Base-by-base conservation (phyloP, 768 basidiomycete species). In the Asterophora parasitica region DNA sequence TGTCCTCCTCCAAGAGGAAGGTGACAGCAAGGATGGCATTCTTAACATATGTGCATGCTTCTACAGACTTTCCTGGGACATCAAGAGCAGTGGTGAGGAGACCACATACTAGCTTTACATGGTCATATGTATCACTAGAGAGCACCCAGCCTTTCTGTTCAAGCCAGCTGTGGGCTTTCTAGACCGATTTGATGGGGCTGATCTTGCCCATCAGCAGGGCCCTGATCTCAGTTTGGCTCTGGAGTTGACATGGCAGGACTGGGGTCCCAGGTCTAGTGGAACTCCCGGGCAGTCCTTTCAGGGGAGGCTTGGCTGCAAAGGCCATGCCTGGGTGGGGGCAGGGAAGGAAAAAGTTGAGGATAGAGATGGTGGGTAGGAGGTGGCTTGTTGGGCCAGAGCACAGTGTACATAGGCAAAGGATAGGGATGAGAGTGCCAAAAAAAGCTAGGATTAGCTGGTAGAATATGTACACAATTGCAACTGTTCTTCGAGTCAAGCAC, bases 91-190 rank as follows among this genome's bases (percentile, higher is more conserved):
- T 33, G 10, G 43, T 44, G 12, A 44, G 4, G 4, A 44, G 43
- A 2, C 33, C n/a, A 19, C 20, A 23, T 12, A 35, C 43, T 3
- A 44, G 32, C 43, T 44, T 44, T 8, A 5, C 19, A 19, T 16
- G 32, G 43, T 44, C 43, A 30, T 44, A 44, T 10, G 33, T 15
- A 3, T 44, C 20, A 31, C n/a, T n/a, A n/a, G n/a, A n/a, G n/a
- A n/a, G n/a, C n/a, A n/a, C n/a, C n/a, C n/a, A n/a, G n/a, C n/a
- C 43, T 34, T 35, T 44, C 10, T 4, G 7, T 20, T 44, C 31
- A 5, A 44, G 43, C 32, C 32, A 44, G 11, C 15, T 16, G 17
- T 23, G 32, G 11, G 32, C 33, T 4, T 23, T 13, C 6, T n/a
- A 4, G 5, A 33, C 16, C 2, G 4, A 19, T 13, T 44, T 34